These are phyloP conservation scores for Psilocybe mexicana DNA, from an alignment of 1,284 basidiomycete species.

Conservation along the genomic window DNA sequence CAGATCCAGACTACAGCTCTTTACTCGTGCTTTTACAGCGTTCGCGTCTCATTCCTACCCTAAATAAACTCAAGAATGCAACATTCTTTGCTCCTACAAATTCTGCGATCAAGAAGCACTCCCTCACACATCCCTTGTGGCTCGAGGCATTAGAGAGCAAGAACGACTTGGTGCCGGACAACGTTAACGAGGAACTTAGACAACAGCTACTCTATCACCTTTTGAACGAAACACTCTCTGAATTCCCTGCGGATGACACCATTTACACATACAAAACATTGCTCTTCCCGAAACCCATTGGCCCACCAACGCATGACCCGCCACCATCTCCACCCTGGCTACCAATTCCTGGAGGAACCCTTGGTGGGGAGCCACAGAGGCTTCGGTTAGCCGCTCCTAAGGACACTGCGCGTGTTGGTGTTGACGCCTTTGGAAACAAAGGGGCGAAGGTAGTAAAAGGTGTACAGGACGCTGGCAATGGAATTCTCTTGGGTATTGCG, in stretches of 20 bases:
- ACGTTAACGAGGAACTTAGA: constrained; percentile 81
- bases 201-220: constrained; percentile 96
- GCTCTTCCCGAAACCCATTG: constrained; percentile 63
- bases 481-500: constrained; percentile 76
- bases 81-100: constrained; percentile 97
- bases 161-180: constrained; percentile 56
- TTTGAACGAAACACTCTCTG: constrained; percentile 78
- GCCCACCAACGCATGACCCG: constrained; percentile 63
- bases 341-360: constrained; percentile 77
- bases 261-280: constrained; percentile 60
- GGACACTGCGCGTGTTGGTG: constrained; percentile 59
- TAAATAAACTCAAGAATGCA: constrained; percentile 81
- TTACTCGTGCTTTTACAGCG: constrained; percentile 83
- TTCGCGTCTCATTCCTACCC: constrained; percentile 86
- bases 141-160: constrained; percentile 41
- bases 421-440: constrained; percentile 70
- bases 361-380: constrained; percentile 83
- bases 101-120: constrained; percentile 72
- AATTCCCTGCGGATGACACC: constrained; percentile 42
- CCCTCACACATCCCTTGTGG: constrained; percentile 49
- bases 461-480: constrained; percentile 65
- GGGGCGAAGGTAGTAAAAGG: constrained; percentile 66
- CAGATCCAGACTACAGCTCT: constrained; percentile 78
- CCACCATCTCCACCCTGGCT: constrained; percentile 83
- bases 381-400: constrained; percentile 63